phyloP scores from a whole-genome alignment of 345 rosid species.

The Dovyalis caffra region DNA sequence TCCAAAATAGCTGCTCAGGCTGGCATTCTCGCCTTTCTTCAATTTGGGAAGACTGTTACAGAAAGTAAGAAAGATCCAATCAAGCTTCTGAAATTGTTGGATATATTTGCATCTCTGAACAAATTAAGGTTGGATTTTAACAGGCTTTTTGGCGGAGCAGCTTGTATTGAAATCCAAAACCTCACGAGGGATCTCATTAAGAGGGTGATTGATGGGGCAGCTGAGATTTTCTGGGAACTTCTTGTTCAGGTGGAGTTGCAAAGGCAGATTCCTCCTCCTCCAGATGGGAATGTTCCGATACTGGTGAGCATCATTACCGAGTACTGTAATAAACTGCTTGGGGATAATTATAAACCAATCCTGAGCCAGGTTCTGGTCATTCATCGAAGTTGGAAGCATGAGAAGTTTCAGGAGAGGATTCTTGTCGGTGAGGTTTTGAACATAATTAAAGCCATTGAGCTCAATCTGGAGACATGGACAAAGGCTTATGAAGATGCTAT shows the following conservation, averaged over 20 bases:
- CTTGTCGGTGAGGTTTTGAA: constrained; percentile 66
- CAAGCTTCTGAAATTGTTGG: constrained; percentile 87
- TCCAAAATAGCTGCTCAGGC: constrained; percentile 96
- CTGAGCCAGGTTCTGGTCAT: constrained; percentile 77
- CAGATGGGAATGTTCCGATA: constrained; percentile 77
- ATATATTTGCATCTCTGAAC: constrained; percentile 80
- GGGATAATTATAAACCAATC: constrained; percentile 76
- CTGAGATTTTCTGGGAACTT: constrained; percentile 97
- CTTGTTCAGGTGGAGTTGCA: constrained; percentile 84
- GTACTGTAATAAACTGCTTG: constrained; percentile 82
- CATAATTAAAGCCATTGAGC: constrained; percentile 66
- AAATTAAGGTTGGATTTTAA: constrained; percentile 89
- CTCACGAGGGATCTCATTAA: constrained; percentile 92
- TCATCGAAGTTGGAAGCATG: constrained; percentile 92
- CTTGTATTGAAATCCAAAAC: constrained; percentile 90
- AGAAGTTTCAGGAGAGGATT: constrained; percentile 82
- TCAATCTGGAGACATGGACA: constrained; percentile 74
- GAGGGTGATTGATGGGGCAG: constrained; percentile 79
- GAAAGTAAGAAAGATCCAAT: constrained; percentile 93
- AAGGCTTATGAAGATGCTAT: constrained; percentile 66
- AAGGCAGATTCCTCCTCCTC: constrained; percentile 76
- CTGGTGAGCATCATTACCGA: constrained; percentile 80
- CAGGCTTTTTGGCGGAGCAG: constrained; percentile 93
- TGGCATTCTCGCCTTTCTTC: constrained; percentile 89
- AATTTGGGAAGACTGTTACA: constrained; percentile 89